A percentile compares a stretch with the other conserved stretches of the same genome.
Conservation (phyloP, 441 rosid species). For the Erodium texanum region DNA sequence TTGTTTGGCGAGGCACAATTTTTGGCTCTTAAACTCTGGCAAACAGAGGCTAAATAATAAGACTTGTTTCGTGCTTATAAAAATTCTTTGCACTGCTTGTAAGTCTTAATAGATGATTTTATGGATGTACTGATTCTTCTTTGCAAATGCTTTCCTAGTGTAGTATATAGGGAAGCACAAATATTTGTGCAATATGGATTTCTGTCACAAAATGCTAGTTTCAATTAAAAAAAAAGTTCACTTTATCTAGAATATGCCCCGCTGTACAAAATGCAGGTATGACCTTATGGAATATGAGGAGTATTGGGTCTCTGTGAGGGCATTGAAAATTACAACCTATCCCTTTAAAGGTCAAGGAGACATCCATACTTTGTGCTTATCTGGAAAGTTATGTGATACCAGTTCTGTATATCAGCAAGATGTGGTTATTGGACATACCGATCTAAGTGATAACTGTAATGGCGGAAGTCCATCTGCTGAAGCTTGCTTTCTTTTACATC, state of each 20-base stretch:
- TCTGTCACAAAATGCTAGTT: constrained; percentile 2
- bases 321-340: constrained; percentile 38
- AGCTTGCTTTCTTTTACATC: constrained; percentile 47
- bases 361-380: constrained; percentile 44
- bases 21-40: not conserved
- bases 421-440: constrained; percentile 19
- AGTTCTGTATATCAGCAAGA: constrained; percentile 31
- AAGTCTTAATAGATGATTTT: not conserved
- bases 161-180: not conserved
- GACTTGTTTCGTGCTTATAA: not conserved
- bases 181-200: constrained; percentile 2
- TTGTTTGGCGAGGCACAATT: not conserved
- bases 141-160: not conserved
- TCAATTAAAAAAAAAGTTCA: constrained; percentile 1
- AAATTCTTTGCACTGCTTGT: not conserved
- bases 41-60: not conserved
- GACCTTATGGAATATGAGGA: constrained; percentile 40
- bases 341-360: constrained; percentile 33
- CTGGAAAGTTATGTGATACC: constrained; percentile 35
- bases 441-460: constrained; percentile 22
- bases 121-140: not conserved
- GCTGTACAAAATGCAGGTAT: constrained; percentile 43
- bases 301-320: constrained; percentile 40
- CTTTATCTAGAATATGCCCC: not conserved
- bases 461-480: constrained; percentile 24